Percentiles rank a stretch among this genome's conserved stretches.
Conservation (phyloP, 2,329 filamentous ascomycete genomes). For the Fusarium bulbicola region DNA sequence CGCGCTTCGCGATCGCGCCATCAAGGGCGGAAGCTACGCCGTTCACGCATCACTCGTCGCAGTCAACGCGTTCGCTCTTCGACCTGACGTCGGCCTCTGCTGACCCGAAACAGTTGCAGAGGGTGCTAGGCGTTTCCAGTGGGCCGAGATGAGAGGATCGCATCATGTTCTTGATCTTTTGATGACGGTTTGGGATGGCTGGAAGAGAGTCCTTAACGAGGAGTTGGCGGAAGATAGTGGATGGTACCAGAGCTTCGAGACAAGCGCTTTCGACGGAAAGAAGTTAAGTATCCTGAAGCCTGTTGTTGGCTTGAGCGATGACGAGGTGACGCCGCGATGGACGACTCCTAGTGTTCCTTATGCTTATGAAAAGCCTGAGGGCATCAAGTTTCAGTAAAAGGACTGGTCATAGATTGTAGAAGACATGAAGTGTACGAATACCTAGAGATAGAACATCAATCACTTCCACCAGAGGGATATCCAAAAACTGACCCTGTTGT, state of each 20-base stretch:
- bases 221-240: not conserved
- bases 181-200: constrained; percentile 13
- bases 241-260: constrained; percentile 7
- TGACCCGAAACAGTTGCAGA: constrained; percentile 1
- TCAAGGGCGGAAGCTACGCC: constrained; percentile 22
- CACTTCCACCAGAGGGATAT: too few species aligned
- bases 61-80: constrained; percentile 8
- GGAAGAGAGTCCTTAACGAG: not conserved
- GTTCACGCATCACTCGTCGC: constrained; percentile 10
- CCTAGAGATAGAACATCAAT: too few species aligned
- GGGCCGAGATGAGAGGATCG: constrained; percentile 15
- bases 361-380: constrained; percentile 14
- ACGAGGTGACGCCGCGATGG: not conserved
- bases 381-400: not conserved
- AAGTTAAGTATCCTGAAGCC: constrained; percentile 17
- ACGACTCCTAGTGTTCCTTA: constrained; percentile 20
- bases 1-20: constrained; percentile 46
- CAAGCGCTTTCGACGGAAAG: constrained; percentile 11
- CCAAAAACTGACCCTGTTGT: too few species aligned
- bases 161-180: constrained; percentile 20
- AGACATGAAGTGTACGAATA: fast-evolving
- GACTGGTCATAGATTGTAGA: fast-evolving
- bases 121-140: constrained; percentile 12
- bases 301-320: not conserved
- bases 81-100: not conserved